Evolutionary conservation across 148 eudicot genomes (phyloP).

Genomic region (Camellia granthamiana): DNA sequence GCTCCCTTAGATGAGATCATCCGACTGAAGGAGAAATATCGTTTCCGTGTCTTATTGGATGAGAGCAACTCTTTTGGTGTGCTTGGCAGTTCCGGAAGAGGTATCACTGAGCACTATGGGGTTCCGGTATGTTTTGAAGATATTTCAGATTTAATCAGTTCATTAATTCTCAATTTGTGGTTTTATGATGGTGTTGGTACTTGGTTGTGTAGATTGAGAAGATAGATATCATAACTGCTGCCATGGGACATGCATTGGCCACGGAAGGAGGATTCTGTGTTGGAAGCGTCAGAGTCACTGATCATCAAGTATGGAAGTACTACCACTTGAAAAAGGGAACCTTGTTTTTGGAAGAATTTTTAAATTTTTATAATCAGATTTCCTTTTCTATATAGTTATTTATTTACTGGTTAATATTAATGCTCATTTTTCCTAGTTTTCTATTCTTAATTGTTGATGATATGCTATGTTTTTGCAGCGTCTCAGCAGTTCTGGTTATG

Average conservation of each 20-base stretch:
- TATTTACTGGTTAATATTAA: not conserved
- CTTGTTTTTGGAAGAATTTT: not conserved
- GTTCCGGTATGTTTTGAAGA: slow-evolving; percentile 62
- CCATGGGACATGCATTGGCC: slow-evolving; percentile 98
- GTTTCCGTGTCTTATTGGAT: slow-evolving; percentile 77
- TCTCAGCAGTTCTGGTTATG: slow-evolving; percentile 94
- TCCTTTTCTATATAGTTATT: not conserved
- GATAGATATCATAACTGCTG: slow-evolving; percentile 89
- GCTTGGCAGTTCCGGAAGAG: slow-evolving; percentile 86
- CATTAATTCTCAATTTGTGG: slow-evolving; percentile 5
- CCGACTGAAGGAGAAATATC: slow-evolving; percentile 78
- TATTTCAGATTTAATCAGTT: not conserved
- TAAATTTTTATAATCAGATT: not conserved
- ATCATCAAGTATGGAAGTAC: slow-evolving; percentile 69
- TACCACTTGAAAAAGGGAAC: slow-evolving; percentile 2
- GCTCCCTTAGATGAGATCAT: slow-evolving; percentile 94
- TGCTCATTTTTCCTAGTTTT: not conserved
- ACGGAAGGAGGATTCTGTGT: slow-evolving; percentile 98
- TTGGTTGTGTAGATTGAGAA: slow-evolving; percentile 59
- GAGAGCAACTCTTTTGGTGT: slow-evolving; percentile 97
- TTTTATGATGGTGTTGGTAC: slow-evolving; percentile 17
- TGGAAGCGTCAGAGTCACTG: slow-evolving; percentile 82
- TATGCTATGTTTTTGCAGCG: slow-evolving; percentile 49
- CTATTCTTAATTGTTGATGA: no score
- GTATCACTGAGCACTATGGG: slow-evolving; percentile 74